Conservation (phyloP, 768 basidiomycete genomes). For the Lentinula raphanica region DNA sequence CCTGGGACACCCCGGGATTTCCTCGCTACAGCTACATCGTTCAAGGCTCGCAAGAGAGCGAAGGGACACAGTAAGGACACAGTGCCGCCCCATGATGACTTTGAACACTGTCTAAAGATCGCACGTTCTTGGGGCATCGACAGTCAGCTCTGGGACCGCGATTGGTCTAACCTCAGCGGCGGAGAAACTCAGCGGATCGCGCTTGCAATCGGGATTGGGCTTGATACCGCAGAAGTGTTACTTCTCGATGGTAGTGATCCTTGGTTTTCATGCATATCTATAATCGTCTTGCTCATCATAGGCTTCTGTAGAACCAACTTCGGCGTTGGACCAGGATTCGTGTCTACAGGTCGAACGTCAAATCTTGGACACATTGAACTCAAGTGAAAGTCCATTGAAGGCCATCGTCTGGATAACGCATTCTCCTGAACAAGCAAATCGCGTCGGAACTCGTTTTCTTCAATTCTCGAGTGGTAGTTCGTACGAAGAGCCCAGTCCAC, state of each 20-base stretch:
- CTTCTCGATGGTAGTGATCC: constrained; percentile 69
- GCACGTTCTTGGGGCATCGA: constrained; percentile 65
- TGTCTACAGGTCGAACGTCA: constrained; percentile 62
- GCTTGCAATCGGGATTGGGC: constrained; percentile 66
- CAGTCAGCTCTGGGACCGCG: constrained; percentile 66
- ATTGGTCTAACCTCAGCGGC: constrained; percentile 78
- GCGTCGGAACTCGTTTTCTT: constrained; percentile 69
- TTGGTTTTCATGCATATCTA: neutral
- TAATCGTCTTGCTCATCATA: neutral
- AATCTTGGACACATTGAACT: constrained; percentile 47
- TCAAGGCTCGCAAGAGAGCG: constrained; percentile 19
- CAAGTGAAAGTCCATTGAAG: constrained; percentile 47
- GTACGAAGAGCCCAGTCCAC: constrained; percentile 29
- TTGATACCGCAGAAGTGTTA: constrained; percentile 73
- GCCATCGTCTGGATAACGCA: constrained; percentile 88
- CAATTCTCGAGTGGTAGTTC: constrained; percentile 40
- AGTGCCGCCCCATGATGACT: constrained; percentile 19
- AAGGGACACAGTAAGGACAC: constrained; percentile 30
- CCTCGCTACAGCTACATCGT: constrained; percentile 48
- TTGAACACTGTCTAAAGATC: constrained; percentile 44
- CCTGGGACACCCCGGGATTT: constrained; percentile 77
- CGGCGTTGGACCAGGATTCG: constrained; percentile 72
- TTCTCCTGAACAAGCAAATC: constrained; percentile 70
- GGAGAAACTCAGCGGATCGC: constrained; percentile 86
- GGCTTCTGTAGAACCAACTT: constrained; percentile 69